Base-by-base conservation (phyloP, 495 filamentous ascomycete genomes). In the Trichocladium uniseriatum region DNA sequence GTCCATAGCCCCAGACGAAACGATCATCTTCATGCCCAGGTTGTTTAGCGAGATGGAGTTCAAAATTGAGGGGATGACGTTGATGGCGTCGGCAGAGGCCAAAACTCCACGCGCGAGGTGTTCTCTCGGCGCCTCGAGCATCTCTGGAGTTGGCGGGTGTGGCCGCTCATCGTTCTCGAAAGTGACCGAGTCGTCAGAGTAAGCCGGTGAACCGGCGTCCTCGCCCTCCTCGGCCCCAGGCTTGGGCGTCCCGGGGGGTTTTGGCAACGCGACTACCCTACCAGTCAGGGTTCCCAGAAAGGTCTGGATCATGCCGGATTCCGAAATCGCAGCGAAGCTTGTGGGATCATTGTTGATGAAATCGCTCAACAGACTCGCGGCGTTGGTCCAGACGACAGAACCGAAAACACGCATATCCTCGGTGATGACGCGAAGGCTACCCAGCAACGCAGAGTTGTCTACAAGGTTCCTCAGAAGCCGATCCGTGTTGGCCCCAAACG, bases 301-400 rank as follows among this genome's bases (percentile, higher is more conserved):
- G 45, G 79, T 86, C 60, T 83, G 82, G 51, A 89, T 88, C 43
- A 97, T 73, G 24, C 92, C 92, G 39, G 94, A 89, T 69, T 99
- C 94, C 15, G 85, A 86, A 55, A 99, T 89, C 15, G 94, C 87
- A 22, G 86, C 81, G 60, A 96, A 97, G 59, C 94, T 99, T 5
- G 94, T 97, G 2, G 94, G 94, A 58, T 99, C 94, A 61, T 97
- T 96, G 66, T 99, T 94, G 50, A 99, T 95, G 71, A 97, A 97
- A 59, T 83, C 91, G 65, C 86, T 91, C 22, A 97, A 74, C 55
- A 97, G 89, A 53, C 83, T 85, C 48, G 92, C 86, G 15, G 87
- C 84, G 59, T 86, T 85, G 47, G 88, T 94, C 94, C 94, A 99
- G 14, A 96, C 87, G 54, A 86, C 80, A 11, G 89, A 87, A 36